These are phyloP conservation scores for Mycena galericulata DNA, from an alignment of 768 basidiomycete species.

Conservation along the genomic window DNA sequence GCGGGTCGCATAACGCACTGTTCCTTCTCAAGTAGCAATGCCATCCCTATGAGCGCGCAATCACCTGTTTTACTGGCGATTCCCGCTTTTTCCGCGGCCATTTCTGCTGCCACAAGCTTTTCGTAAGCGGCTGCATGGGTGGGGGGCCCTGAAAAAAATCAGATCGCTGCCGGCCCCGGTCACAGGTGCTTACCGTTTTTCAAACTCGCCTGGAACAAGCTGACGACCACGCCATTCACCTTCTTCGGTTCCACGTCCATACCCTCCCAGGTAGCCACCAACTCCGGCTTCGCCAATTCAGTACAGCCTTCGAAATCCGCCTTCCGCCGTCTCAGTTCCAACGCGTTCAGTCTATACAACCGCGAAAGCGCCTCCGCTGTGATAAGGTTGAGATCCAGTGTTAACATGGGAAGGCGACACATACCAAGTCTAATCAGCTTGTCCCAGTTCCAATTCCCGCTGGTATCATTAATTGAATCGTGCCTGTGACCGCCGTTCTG, in stretches of 20 bases:
- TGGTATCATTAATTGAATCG: conserved; percentile 24
- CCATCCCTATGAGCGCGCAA: background rate
- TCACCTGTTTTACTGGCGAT: background rate
- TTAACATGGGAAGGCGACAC: background rate
- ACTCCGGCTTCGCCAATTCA: background rate
- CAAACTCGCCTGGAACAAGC: conserved; percentile 3
- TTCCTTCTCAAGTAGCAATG: background rate
- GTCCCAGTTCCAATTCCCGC: conserved; percentile 28
- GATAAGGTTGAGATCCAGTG: background rate
- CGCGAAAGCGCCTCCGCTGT: background rate
- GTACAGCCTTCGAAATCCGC: background rate
- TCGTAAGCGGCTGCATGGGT: conserved; percentile 18
- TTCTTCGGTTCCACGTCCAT: background rate
- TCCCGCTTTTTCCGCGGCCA: background rate
- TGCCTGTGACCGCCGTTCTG: conserved; percentile 34
- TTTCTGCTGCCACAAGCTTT: conserved; percentile 3
- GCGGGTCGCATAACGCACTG: background rate
- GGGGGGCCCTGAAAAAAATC: conserved; percentile 7
- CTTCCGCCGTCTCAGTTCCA: background rate
- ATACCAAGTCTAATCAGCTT: conserved; percentile 14
- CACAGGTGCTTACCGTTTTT: background rate
- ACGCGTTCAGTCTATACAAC: background rate
- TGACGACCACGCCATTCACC: background rate
- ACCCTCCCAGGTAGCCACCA: background rate
- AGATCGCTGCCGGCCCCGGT: background rate